Conservation (phyloP, 2,329 filamentous ascomycete species). For the Trichoderma hamatum region DNA sequence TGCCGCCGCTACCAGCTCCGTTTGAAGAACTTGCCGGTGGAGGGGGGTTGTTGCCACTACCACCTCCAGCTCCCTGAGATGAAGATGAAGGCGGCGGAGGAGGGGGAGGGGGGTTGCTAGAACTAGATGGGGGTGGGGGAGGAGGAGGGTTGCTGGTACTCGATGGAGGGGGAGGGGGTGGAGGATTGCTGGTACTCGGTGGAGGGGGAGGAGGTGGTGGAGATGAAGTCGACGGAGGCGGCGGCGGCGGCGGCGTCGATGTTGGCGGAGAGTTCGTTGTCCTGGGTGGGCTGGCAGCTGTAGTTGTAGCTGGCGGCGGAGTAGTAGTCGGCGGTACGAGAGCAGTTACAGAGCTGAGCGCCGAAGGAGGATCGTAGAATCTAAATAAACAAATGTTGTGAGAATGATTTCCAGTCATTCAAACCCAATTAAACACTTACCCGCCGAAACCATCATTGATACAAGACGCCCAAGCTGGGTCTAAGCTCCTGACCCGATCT, state of each 20-base stretch:
- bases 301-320: not conserved
- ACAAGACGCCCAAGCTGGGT: slow-evolving; percentile 26
- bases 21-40: slow-evolving; percentile 8
- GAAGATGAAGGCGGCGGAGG: not conserved
- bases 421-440: not conserved
- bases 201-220: slow-evolving; percentile 3
- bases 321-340: slow-evolving; percentile 6
- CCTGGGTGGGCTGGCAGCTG: not conserved
- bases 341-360: slow-evolving; percentile 16
- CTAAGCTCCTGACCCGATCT: slow-evolving; percentile 16
- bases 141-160: not conserved
- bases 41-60: not conserved
- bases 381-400: not conserved
- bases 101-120: not conserved
- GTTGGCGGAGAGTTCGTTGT: not conserved
- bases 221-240: not conserved
- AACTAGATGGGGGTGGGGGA: not conserved
- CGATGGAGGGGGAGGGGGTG: not conserved
- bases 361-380: slow-evolving; percentile 26
- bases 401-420: not conserved
- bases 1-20: not conserved
- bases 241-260: slow-evolving; percentile 5
- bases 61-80: too few relatives aligned
- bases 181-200: not conserved
- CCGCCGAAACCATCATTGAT: slow-evolving; percentile 21